These are phyloP conservation scores for Tulasnella sp. DNA, from an alignment of 768 basidiomycete species.

Conservation along the genomic window DNA sequence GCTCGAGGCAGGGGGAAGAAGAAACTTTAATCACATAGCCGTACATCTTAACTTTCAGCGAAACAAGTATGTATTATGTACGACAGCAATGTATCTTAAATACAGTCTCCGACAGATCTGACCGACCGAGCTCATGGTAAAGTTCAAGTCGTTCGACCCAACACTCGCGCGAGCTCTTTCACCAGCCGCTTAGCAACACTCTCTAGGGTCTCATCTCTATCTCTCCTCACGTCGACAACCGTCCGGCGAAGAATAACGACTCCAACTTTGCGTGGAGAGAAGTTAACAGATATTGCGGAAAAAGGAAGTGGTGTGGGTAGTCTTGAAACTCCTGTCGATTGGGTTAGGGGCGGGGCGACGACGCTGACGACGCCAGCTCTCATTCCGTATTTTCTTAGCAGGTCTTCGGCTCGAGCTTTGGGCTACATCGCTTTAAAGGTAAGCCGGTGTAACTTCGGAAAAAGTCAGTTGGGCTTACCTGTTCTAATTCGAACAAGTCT, in stretches of 20 bases:
- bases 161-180: background rate
- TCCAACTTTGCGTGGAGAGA: constrained; percentile 31
- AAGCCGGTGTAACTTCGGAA: background rate
- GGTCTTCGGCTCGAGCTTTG: constrained; percentile 61
- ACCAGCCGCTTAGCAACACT: constrained; percentile 6
- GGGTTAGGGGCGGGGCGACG: background rate
- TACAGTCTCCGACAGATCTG: background rate
- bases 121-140: background rate
- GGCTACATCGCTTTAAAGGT: constrained; percentile 32
- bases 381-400: constrained; percentile 38
- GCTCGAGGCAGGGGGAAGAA: constrained; percentile 7
- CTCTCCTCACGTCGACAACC: constrained; percentile 17
- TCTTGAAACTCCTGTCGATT: background rate
- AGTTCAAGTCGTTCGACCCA: background rate
- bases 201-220: constrained; percentile 7
- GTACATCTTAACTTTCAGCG: background rate
- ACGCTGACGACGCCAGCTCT: constrained; percentile 28
- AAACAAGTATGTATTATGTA: background rate
- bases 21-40: background rate
- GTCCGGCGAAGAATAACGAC: constrained; percentile 23
- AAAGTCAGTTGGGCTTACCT: constrained; percentile 9
- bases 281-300: constrained; percentile 29
- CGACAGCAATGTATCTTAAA: background rate
- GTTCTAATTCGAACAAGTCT: constrained; percentile 59
- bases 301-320: constrained; percentile 25